Percentiles rank a stretch among this genome's conserved stretches.
phyloP scores from a whole-genome alignment of 139 green algal species.

The Picochlorum sp. region DNA sequence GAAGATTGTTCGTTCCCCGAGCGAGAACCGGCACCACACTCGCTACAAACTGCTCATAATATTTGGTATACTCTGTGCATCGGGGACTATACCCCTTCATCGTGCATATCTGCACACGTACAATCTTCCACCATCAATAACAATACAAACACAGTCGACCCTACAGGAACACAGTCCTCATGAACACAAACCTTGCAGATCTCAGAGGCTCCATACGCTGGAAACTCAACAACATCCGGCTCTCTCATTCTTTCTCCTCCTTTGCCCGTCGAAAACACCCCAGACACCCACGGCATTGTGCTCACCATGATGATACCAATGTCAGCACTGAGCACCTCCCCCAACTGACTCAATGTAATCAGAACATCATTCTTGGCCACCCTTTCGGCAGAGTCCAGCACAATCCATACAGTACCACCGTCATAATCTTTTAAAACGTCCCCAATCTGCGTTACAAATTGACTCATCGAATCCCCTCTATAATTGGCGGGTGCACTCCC shows the following conservation, averaged over 20 bases:
- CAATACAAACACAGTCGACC: no score
- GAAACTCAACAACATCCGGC: not conserved
- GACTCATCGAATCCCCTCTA: not conserved
- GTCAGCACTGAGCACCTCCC: conserved; percentile 10
- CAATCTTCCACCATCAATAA: not conserved
- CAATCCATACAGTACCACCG: conserved; percentile 10
- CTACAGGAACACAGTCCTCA: no score
- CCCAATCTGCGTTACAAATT: not conserved
- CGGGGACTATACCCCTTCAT: not conserved
- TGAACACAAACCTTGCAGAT: no score
- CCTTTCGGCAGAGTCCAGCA: conserved; percentile 32
- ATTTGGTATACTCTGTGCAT: not conserved
- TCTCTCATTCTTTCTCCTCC: not conserved
- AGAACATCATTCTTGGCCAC: conserved; percentile 23
- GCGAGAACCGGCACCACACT: not conserved
- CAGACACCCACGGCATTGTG: conserved; percentile 16
- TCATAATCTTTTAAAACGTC: not conserved
- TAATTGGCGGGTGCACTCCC: not conserved
- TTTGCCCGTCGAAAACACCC: conserved; percentile 10
- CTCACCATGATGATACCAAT: conserved; percentile 31
- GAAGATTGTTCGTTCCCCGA: not conserved
- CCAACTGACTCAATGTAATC: conserved; percentile 14
- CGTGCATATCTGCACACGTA: not conserved
- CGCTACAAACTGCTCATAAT: not conserved
- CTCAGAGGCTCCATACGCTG: no score